A percentile compares a stretch with the other conserved stretches of the same genome.
phyloP scores from a whole-genome alignment of 1,284 basidiomycete species.

The Ganoderma multipileum region DNA sequence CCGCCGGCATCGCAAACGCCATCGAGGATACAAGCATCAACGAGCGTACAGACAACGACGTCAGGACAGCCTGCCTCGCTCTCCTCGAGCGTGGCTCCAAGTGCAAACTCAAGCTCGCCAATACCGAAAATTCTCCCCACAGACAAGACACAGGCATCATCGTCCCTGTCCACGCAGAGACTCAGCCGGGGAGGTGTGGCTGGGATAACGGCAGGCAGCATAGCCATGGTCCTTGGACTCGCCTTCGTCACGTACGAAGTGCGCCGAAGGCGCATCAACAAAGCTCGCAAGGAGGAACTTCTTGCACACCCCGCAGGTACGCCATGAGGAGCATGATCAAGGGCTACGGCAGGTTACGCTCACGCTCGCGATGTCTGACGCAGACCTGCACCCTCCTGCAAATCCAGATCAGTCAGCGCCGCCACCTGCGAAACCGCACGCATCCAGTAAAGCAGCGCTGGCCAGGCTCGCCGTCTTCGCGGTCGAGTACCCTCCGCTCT shows the following conservation, averaged over 20 bases:
- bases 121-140: not conserved
- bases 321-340: not conserved
- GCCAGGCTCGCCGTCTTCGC: not conserved
- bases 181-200: not conserved
- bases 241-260: not conserved
- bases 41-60: not conserved
- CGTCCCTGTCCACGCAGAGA: too few species aligned
- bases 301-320: not conserved
- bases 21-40: not conserved
- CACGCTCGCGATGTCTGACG: not conserved
- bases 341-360: not conserved
- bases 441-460: not conserved
- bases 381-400: not conserved
- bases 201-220: not conserved
- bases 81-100: not conserved
- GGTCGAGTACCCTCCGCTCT: not conserved
- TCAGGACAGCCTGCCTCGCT: not conserved
- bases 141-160: not conserved
- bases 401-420: not conserved
- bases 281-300: not conserved
- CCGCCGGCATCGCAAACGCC: not conserved
- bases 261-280: not conserved
- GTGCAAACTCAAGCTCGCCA: not conserved
- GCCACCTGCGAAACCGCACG: not conserved
- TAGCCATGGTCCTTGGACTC: not conserved